phyloP scores from a whole-genome alignment of 495 filamentous ascomycete species.

The Neurospora tetraspora region DNA sequence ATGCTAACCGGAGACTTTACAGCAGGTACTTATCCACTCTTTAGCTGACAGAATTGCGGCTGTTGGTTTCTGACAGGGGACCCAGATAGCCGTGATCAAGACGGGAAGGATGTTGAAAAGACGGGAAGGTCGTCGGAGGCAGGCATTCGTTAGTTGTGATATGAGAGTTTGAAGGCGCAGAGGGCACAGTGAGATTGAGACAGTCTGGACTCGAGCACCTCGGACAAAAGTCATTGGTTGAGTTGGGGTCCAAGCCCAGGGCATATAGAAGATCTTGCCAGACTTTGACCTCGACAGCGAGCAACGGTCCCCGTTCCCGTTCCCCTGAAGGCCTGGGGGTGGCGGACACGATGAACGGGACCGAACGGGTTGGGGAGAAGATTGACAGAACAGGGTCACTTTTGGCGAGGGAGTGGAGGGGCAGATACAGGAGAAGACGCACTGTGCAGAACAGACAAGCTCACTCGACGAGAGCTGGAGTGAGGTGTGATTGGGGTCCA shows the following conservation, averaged over 20 bases:
- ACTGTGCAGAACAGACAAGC: background rate
- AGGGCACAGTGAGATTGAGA: constrained; percentile 5
- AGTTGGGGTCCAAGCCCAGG: background rate
- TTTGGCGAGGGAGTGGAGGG: background rate
- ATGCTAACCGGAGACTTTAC: background rate
- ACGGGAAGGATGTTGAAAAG: constrained; percentile 8
- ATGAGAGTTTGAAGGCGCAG: constrained; percentile 1
- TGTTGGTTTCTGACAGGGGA: background rate
- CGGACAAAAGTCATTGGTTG: background rate
- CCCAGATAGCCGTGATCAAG: background rate
- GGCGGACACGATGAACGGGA: background rate
- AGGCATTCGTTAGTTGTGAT: background rate
- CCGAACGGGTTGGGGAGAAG: background rate
- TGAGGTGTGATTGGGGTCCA: constrained; percentile 12
- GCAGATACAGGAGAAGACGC: background rate
- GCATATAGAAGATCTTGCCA: background rate
- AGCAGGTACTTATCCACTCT: background rate
- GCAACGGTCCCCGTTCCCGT: background rate
- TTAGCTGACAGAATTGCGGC: background rate
- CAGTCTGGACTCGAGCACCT: background rate
- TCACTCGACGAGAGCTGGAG: background rate
- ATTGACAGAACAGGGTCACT: background rate
- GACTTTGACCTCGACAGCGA: background rate
- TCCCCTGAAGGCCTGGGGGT: background rate
- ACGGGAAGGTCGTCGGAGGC: constrained; percentile 3